Evolutionary conservation across 2,329 filamentous ascomycete genomes (phyloP).

Genomic region (Ophiostoma fasciatum): DNA sequence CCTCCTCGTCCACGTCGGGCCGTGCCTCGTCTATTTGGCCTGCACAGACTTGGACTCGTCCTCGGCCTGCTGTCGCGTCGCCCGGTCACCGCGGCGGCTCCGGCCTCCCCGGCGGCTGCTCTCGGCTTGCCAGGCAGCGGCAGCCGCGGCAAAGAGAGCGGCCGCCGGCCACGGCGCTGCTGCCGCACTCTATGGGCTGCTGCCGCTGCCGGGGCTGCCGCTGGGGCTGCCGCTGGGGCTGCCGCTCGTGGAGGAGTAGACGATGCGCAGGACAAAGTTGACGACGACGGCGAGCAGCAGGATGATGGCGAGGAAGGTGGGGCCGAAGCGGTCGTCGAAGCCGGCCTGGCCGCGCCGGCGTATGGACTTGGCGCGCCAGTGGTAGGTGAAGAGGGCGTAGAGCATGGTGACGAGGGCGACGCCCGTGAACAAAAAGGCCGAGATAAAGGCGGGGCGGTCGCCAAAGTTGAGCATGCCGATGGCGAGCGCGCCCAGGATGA

Average conservation of each 20-base stretch:
- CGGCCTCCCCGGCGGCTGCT: too few relatives aligned
- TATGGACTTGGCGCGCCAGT: conserved; percentile 93
- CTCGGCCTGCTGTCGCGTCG: too few relatives aligned
- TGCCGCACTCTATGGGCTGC: too few relatives aligned
- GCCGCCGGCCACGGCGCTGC: too few relatives aligned
- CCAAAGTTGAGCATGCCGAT: conserved; percentile 98
- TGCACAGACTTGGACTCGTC: too few relatives aligned
- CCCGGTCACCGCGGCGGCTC: too few relatives aligned
- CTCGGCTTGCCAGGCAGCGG: too few relatives aligned
- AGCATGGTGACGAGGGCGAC: conserved; percentile 93
- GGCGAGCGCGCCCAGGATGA: conserved; percentile 90
- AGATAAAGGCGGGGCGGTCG: conserved; percentile 86
- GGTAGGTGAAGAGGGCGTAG: conserved; percentile 88
- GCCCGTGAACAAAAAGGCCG: conserved; percentile 80
- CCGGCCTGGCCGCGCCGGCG: conserved; percentile 81
- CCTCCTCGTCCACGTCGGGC: too few relatives aligned
- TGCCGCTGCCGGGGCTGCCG: too few relatives aligned
- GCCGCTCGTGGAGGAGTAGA: conserved; percentile 19
- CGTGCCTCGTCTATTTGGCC: too few relatives aligned
- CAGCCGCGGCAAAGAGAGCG: too few relatives aligned
- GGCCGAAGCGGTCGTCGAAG: conserved; percentile 92
- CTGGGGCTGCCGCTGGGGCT: too few relatives aligned
- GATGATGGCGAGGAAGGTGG: conserved; percentile 76
- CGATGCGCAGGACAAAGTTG: conserved; percentile 79
- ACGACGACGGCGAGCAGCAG: conserved; percentile 81